Evolutionary conservation across 2,329 filamentous ascomycete species (phyloP).

Genomic region (Venturiaceae sp.): DNA sequence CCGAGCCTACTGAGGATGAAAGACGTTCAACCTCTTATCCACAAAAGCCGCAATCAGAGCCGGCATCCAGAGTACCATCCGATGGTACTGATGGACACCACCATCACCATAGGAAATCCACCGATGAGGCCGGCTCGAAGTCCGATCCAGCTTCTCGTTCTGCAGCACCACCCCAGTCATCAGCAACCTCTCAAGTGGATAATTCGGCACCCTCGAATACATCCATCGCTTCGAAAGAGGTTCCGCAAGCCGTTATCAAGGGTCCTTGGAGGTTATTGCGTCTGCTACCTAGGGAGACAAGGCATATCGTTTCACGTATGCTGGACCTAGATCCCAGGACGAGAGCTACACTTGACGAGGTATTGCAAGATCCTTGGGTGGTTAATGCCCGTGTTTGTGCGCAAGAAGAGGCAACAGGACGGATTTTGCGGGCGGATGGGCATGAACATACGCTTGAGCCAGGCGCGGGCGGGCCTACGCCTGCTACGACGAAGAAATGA

Average conservation of each 20-base stretch:
- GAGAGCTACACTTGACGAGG: conserved; percentile 75
- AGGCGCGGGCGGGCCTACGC: conserved; percentile 16
- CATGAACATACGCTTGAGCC: conserved; percentile 84
- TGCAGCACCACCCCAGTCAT: neutral
- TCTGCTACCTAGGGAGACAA: conserved; percentile 76
- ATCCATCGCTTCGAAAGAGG: conserved; percentile 41
- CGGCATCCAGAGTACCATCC: conserved; percentile 24
- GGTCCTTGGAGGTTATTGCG: conserved; percentile 87
- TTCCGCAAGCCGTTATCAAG: conserved; percentile 56
- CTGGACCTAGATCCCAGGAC: conserved; percentile 77
- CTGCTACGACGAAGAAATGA: conserved; percentile 1
- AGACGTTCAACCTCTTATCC: conserved; percentile 12
- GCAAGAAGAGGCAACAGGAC: conserved; percentile 58
- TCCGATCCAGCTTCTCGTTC: neutral
- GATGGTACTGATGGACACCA: conserved; percentile 16
- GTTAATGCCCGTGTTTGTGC: conserved; percentile 6
- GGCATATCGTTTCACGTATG: conserved; percentile 88
- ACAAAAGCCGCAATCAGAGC: conserved; percentile 21
- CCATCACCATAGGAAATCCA: conserved; percentile 10
- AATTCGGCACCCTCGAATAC: conserved; percentile 10
- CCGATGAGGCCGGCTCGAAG: neutral
- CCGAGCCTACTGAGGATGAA: conserved; percentile 53
- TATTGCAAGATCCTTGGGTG: conserved; percentile 83
- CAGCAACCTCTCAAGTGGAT: neutral
- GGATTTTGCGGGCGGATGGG: conserved; percentile 60